phyloP scores from a whole-genome alignment of 192 early-diverging fungal species.

The Umbelopsis vinacea region DNA sequence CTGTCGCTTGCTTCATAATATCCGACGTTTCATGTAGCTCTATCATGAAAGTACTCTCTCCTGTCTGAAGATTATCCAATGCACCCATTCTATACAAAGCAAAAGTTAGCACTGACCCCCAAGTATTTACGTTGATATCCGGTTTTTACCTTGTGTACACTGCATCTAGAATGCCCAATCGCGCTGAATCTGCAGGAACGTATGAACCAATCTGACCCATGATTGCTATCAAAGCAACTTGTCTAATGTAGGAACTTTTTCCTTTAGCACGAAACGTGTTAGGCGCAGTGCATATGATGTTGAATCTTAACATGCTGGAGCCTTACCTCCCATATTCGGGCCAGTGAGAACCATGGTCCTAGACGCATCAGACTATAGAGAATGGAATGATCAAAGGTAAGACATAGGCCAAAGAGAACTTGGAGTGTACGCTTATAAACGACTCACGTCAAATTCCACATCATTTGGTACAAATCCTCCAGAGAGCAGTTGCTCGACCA shows the following conservation, averaged over 20 bases:
- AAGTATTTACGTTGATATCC: background rate
- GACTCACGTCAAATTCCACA: slow-evolving; percentile 44
- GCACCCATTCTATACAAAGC: slow-evolving; percentile 58
- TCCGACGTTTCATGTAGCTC: slow-evolving; percentile 74
- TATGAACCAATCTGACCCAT: slow-evolving; percentile 79
- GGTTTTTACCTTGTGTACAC: slow-evolving; percentile 60
- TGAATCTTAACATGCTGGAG: background rate
- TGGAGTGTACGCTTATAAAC: slow-evolving; percentile 18
- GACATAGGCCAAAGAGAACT: slow-evolving; percentile 10
- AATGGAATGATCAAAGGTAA: background rate
- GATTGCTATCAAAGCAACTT: slow-evolving; percentile 59
- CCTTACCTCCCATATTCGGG: slow-evolving; percentile 86
- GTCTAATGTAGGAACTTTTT: slow-evolving; percentile 69
- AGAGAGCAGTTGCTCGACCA: slow-evolving; percentile 60
- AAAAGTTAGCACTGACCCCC: background rate
- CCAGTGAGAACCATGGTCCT: slow-evolving; percentile 58
- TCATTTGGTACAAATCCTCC: slow-evolving; percentile 67
- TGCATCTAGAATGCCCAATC: slow-evolving; percentile 69
- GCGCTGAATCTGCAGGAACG: slow-evolving; percentile 69
- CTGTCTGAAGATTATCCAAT: slow-evolving; percentile 64
- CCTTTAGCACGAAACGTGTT: background rate
- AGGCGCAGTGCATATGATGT: background rate
- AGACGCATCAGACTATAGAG: slow-evolving; percentile 13
- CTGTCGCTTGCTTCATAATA: slow-evolving; percentile 70
- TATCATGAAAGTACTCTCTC: slow-evolving; percentile 82